phyloP scores from a whole-genome alignment of 352 stramenopile species.

The Phytophthora colocasiae region DNA sequence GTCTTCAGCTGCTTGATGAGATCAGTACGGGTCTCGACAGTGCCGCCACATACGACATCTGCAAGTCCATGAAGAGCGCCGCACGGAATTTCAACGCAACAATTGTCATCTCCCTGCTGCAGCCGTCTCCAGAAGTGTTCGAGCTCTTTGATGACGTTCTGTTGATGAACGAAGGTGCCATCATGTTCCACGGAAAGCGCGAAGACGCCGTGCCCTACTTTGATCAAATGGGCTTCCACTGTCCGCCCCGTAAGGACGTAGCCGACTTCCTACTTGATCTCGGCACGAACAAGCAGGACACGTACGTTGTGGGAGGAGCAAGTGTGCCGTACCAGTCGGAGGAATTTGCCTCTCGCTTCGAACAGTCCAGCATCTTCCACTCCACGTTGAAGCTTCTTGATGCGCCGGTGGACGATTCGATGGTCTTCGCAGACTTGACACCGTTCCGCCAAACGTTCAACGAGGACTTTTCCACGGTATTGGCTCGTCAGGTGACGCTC shows the following conservation, averaged over 20 bases:
- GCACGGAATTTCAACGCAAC: conserved; percentile 56
- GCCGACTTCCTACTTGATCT: conserved; percentile 32
- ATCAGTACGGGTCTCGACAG: conserved; percentile 70
- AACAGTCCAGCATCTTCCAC: conserved; percentile 57
- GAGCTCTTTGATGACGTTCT: conserved; percentile 68
- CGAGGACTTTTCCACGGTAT: conserved; percentile 48
- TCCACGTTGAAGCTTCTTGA: conserved; percentile 47
- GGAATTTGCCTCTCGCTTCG: conserved; percentile 60
- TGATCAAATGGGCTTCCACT: conserved; percentile 55
- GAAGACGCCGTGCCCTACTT: conserved; percentile 57
- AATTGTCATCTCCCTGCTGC: conserved; percentile 53
- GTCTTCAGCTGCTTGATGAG: conserved; percentile 64
- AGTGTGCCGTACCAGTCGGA: conserved; percentile 31
- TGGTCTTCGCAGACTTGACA: conserved; percentile 21
- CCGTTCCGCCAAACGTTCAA: conserved; percentile 58
- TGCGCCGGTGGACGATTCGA: conserved; percentile 36
- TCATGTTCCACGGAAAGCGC: conserved; percentile 63
- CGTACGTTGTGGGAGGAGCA: conserved; percentile 11
- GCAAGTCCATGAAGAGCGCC: conserved; percentile 70
- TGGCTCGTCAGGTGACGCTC: conserved; percentile 69
- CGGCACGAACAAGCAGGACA: conserved; percentile 28
- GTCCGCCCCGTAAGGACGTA: conserved; percentile 30
- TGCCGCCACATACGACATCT: conserved; percentile 78
- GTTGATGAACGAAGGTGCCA: conserved; percentile 55
- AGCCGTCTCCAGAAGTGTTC: conserved; percentile 58